Conservation (phyloP, 306 rosid genomes). For the Crataegus laevigata region DNA sequence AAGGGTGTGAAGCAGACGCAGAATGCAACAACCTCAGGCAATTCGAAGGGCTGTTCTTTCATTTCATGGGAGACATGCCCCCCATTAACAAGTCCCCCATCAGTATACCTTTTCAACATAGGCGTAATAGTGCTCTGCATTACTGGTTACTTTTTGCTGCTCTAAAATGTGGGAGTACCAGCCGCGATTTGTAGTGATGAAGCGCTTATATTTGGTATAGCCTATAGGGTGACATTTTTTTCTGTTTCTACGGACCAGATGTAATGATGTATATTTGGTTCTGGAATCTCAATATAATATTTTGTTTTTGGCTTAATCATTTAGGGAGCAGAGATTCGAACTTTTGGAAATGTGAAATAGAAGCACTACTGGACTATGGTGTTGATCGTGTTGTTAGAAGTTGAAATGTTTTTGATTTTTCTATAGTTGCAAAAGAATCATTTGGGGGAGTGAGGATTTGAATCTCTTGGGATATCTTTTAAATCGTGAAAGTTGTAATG, state of each 20-base stretch:
- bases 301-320: too few relatives aligned
- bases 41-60: slow-evolving; percentile 20
- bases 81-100: slow-evolving; percentile 22
- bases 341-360: too few relatives aligned
- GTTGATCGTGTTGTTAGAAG: too few relatives aligned
- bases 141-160: not conserved
- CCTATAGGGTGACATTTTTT: not conserved
- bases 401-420: too few relatives aligned
- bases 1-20: slow-evolving; percentile 5
- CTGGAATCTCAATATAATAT: not conserved
- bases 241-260: slow-evolving; percentile 15
- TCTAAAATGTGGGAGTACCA: slow-evolving; percentile 9
- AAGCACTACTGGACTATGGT: too few relatives aligned
- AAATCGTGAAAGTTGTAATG: too few relatives aligned
- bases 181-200: not conserved
- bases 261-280: not conserved
- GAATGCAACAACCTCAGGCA: slow-evolving; percentile 2
- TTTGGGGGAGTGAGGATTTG: too few relatives aligned
- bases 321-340: too few relatives aligned
- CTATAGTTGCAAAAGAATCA: too few relatives aligned
- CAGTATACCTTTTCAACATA: slow-evolving; percentile 19
- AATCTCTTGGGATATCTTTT: too few relatives aligned
- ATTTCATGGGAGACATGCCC: slow-evolving; percentile 17
- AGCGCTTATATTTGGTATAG: not conserved
- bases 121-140: slow-evolving; percentile 24